These are phyloP conservation scores for Erodium maritimum DNA, from an alignment of 345 rosid genomes.

Conservation along the genomic window DNA sequence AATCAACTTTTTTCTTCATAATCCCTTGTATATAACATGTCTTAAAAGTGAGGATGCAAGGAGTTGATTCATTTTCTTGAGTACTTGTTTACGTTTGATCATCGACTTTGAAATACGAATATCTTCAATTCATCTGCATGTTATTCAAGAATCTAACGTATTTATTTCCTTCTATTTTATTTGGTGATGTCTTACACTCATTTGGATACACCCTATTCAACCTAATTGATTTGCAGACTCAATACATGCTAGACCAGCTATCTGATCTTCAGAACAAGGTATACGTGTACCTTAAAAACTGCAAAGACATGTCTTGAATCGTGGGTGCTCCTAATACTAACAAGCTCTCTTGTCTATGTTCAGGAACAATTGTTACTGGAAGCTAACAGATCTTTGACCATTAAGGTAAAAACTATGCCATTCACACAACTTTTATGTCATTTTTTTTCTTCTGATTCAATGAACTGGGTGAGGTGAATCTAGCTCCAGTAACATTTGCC, in stretches of 20 bases:
- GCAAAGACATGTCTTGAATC: not conserved
- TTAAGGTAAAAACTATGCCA: constrained; percentile 35
- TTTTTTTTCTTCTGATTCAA: not conserved
- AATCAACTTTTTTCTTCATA: not conserved
- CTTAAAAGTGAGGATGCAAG: too few relatives aligned
- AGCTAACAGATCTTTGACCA: constrained; percentile 28
- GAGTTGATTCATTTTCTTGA: too few relatives aligned
- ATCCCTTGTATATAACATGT: too few relatives aligned
- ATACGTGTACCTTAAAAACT: not conserved
- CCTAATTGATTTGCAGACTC: constrained; percentile 32
- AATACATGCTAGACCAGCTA: constrained; percentile 32
- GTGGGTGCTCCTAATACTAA: too few relatives aligned
- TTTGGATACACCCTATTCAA: too few relatives aligned
- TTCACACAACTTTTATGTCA: not conserved
- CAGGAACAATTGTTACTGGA: constrained; percentile 43
- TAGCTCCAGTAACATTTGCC: not conserved
- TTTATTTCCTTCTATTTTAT: too few relatives aligned
- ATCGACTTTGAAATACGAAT: too few relatives aligned
- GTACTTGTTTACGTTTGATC: too few relatives aligned
- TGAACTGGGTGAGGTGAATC: not conserved
- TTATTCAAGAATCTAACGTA: too few relatives aligned
- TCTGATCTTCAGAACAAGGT: constrained; percentile 43
- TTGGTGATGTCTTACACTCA: too few relatives aligned
- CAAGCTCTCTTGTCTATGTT: not conserved
- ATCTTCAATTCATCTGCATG: too few relatives aligned